A percentile compares a stretch with the other conserved stretches of the same genome.
phyloP scores from a whole-genome alignment of 352 stramenopile species.

The Pythium vanterpoolii region DNA sequence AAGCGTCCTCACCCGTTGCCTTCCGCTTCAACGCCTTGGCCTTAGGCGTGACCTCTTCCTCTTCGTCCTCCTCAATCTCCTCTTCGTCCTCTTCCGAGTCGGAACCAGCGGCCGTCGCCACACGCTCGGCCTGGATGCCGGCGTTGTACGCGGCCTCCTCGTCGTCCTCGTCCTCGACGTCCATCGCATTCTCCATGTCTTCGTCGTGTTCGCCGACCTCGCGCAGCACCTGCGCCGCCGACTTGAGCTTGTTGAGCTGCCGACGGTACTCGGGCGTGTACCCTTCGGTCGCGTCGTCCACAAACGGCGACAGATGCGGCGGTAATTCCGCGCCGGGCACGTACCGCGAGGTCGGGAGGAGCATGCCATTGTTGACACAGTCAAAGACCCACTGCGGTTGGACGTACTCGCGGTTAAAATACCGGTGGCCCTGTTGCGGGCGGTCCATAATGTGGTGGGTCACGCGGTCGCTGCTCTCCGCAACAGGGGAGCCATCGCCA shows the following conservation, averaged over 20 bases:
- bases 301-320: constrained; percentile 93
- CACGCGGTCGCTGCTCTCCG: constrained; percentile 89
- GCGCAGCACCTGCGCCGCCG: constrained; percentile 65
- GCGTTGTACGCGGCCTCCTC: constrained; percentile 71
- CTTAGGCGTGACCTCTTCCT: constrained; percentile 33
- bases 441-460: constrained; percentile 98
- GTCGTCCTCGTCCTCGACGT: constrained; percentile 44
- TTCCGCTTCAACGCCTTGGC: constrained; percentile 48
- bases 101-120: constrained; percentile 38
- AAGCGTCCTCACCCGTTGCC: constrained; percentile 18
- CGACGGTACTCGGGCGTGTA: constrained; percentile 97
- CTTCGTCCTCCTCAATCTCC: constrained; percentile 43
- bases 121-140: constrained; percentile 77
- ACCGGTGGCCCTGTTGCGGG: constrained; percentile 85
- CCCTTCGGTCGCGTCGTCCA: constrained; percentile 96
- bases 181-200: constrained; percentile 26
- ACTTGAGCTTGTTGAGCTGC: constrained; percentile 84
- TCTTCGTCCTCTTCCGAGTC: constrained; percentile 35
- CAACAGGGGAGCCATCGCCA: constrained; percentile 90
- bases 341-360: constrained; percentile 93
- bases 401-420: constrained; percentile 95
- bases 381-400: constrained; percentile 99
- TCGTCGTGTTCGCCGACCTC: constrained; percentile 53
- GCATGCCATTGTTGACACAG: constrained; percentile 95
- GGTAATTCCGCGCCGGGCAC: constrained; percentile 90